A percentile compares a stretch with the other conserved stretches of the same genome.
Conservation (phyloP, 2,329 filamentous ascomycete genomes). For the Fusarium sp. region DNA sequence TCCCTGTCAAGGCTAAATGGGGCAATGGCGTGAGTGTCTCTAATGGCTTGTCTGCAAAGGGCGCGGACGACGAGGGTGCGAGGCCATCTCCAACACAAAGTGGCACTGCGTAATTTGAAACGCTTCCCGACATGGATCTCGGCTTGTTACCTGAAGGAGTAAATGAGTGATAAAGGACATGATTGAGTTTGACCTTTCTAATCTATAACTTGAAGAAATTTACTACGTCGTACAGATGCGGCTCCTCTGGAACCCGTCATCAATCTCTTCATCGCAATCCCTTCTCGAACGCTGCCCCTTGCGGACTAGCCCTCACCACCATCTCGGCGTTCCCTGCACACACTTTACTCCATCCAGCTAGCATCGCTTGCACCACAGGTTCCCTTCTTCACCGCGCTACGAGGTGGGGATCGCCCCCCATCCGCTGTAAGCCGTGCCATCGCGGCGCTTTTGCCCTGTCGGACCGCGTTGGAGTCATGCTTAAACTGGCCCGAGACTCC, state of each 20-base stretch:
- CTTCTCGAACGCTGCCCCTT: conserved; percentile 28
- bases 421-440: conserved; percentile 25
- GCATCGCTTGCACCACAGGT: background rate
- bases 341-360: background rate
- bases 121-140: background rate
- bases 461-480: background rate
- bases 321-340: background rate
- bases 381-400: conserved; percentile 3
- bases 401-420: conserved; percentile 8
- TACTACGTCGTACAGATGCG: background rate
- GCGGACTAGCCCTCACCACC: background rate
- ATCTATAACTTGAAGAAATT: background rate
- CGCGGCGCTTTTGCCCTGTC: background rate
- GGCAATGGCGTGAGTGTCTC: conserved; percentile 5
- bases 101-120: conserved; percentile 5
- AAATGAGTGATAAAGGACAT: background rate
- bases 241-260: background rate
- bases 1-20: background rate
- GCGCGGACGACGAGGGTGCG: background rate
- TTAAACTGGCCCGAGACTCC: background rate
- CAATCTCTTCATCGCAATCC: conserved; percentile 1
- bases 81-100: background rate
- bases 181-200: background rate
- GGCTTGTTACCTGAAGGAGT: background rate
- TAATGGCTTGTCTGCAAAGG: background rate